These are phyloP conservation scores for Boechera retrofracta DNA, from an alignment of 345 rosid species.

Conservation along the genomic window DNA sequence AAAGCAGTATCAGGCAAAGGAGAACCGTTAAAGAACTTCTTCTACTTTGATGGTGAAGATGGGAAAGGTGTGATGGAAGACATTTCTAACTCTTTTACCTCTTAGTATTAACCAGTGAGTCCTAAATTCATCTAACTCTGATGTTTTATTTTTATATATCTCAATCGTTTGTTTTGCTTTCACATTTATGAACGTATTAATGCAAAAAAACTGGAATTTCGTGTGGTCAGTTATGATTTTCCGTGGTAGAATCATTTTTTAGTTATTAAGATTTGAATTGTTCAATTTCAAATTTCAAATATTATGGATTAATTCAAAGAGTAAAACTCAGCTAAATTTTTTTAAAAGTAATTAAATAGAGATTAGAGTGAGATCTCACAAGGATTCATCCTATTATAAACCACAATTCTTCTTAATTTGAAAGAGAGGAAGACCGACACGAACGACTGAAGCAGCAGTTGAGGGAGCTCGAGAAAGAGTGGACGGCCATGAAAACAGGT, in stretches of 20 bases:
- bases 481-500: slow-evolving; percentile 51
- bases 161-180: slow-evolving; percentile 1
- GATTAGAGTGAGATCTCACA: slow-evolving; percentile 3
- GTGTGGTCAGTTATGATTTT: slow-evolving; percentile 43
- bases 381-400: neutral
- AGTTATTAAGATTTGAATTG: slow-evolving; percentile 23
- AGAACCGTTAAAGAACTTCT: slow-evolving; percentile 87
- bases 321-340: neutral
- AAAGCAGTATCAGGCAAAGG: slow-evolving; percentile 91
- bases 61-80: slow-evolving; percentile 94
- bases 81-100: slow-evolving; percentile 51
- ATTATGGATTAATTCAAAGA: neutral
- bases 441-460: slow-evolving; percentile 41
- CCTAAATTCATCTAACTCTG: neutral
- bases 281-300: slow-evolving; percentile 30
- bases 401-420: slow-evolving; percentile 13
- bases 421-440: slow-evolving; percentile 34
- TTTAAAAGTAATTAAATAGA: neutral
- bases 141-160: slow-evolving; percentile 3
- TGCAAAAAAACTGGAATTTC: slow-evolving; percentile 20
- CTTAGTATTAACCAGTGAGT: slow-evolving; percentile 36
- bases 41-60: slow-evolving; percentile 83
- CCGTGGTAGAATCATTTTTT: slow-evolving; percentile 16
- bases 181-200: neutral
- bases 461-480: slow-evolving; percentile 47